Evolutionary conservation across 169 alveolate species (phyloP), one percentile per base, ranked within the genome.

Genomic region (Cryptosporidium andersoni): DNA sequence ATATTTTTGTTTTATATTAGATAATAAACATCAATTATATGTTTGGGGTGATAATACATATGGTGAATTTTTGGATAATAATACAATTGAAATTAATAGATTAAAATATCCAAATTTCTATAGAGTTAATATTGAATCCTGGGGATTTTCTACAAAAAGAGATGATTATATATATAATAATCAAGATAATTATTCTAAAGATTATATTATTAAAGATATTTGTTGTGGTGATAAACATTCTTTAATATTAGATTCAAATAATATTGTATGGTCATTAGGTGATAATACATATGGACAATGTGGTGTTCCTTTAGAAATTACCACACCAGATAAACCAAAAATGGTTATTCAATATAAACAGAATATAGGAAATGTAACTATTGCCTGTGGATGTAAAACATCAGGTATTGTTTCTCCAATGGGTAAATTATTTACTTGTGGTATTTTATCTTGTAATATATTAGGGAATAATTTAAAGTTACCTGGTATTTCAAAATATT

Each of bases 1-100:
- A 6, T 56, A 74, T 55, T 74, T 74, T 74, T 25, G 64, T 5
- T 51, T 74, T 3, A 51, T 74, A 34, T 74, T 74, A 37, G 85
- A 74, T 74, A 45, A 51, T 16, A 42, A 49, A 7, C 45, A 43
- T 14, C 85, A 74, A 58, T 11, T 74, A 58, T 74, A 58, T 34
- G 85, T 74, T 7, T 74, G 85, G 85, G 85, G 85, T 4, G 85
- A 74, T 42, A 74, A 74, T 48, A 74, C 85, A 56, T 74, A 45
- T 55, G 67, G 67, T 14, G 85, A 74, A 49, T 74, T 74, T 74
- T 12, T 55, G 36, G 63, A 74, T 45, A 12, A 55, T 5, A 49
- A 74, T 43, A 47, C 40, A 47, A 25, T 25, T 25, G 25, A 25
- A 25, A 25, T 25, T 25, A 25, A 25, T 25, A 25, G 25, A 25